Percentiles rank a stretch among this genome's conserved stretches.
These are phyloP conservation scores for Brassica napus DNA, from an alignment of 345 rosid species.

Conservation along the genomic window Da-Ae NC_063443.1:17682001-17682500, in stretches of 20 bases:
- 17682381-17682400: constrained; percentile 70
- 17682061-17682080: neutral
- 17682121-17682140: neutral
- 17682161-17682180: neutral
- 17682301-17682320: constrained; percentile 67
- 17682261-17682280: neutral
- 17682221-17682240: constrained; percentile 18
- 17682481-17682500: neutral
- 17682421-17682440: constrained; percentile 59
- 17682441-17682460: constrained; percentile 71
- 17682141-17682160: constrained; percentile 11
- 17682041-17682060: neutral
- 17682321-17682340: constrained; percentile 90
- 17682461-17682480: constrained; percentile 85
- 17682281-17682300: neutral
- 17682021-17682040: neutral
- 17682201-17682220: constrained; percentile 27
- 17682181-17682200: constrained; percentile 6
- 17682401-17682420: constrained; percentile 70
- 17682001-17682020: neutral
- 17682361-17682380: constrained; percentile 86
- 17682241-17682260: neutral
- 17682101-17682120: neutral
- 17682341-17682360: constrained; percentile 86
- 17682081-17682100: neutral